Percentiles rank a stretch among this genome's conserved stretches.
Evolutionary conservation across 768 basidiomycete species (phyloP).

Genomic region (Chiua virens): DNA sequence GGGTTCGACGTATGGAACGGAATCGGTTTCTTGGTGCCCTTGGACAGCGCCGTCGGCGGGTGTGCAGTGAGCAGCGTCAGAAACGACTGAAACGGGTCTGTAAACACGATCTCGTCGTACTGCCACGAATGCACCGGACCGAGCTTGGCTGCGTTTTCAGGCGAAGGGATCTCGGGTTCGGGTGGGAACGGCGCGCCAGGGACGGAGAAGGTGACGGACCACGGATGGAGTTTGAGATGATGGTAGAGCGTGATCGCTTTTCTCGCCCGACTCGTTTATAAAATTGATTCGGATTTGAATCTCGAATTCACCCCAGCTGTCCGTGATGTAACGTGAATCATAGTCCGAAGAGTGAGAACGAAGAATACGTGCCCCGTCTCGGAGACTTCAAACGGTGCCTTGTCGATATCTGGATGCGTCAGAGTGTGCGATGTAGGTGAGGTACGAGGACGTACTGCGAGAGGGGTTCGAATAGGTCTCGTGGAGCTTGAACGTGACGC

Average conservation of each 20-base stretch:
- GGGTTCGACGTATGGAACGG: conserved; percentile 72
- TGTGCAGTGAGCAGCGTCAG: conserved; percentile 77
- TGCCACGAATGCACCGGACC: conserved; percentile 96
- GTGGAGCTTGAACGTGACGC: conserved; percentile 96
- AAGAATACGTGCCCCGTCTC: conserved; percentile 76
- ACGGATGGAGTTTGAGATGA: conserved; percentile 94
- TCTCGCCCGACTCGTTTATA: conserved; percentile 83
- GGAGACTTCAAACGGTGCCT: conserved; percentile 90
- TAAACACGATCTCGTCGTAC: conserved; percentile 97
- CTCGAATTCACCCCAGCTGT: conserved; percentile 97
- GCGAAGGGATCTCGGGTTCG: conserved; percentile 66
- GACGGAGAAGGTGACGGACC: conserved; percentile 48
- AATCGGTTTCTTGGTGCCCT: conserved; percentile 52
- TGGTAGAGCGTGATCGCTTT: conserved; percentile 88
- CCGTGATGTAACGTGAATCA: neutral
- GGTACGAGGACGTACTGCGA: conserved; percentile 58
- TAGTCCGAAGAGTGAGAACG: neutral
- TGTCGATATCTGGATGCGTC: conserved; percentile 69
- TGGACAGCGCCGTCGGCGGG: conserved; percentile 81
- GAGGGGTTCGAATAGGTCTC: conserved; percentile 93
- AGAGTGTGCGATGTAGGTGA: neutral
- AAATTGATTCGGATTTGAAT: conserved; percentile 92
- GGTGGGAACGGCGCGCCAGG: conserved; percentile 27
- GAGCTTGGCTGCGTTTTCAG: conserved; percentile 62
- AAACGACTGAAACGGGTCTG: conserved; percentile 88